Percentiles rank a stretch among this genome's conserved stretches.
Conservation (phyloP, 768 basidiomycete species). For the Floccularia luteovirens region DNA sequence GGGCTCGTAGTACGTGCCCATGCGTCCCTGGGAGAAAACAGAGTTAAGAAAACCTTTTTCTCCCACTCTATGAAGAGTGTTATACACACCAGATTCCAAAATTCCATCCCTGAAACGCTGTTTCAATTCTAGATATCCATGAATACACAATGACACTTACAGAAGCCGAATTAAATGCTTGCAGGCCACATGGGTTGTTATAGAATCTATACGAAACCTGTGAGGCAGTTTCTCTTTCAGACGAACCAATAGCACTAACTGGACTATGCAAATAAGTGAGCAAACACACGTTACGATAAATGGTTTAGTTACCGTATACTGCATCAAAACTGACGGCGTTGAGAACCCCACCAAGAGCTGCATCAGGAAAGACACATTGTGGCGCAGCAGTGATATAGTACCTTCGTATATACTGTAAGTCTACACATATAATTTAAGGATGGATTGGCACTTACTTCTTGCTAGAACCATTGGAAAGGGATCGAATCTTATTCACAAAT, state of each 20-base stretch:
- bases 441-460: constrained; percentile 34
- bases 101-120: constrained; percentile 44
- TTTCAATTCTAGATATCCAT: constrained; percentile 4
- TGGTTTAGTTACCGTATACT: constrained; percentile 41
- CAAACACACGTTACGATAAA: not conserved
- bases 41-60: not conserved
- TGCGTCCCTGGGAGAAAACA: constrained; percentile 36
- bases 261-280: constrained; percentile 16
- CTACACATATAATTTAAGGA: not conserved
- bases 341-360: constrained; percentile 48
- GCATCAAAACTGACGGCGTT: constrained; percentile 62
- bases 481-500: constrained; percentile 50
- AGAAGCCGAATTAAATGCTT: constrained; percentile 35
- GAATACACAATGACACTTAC: constrained; percentile 25
- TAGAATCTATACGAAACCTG: constrained; percentile 39
- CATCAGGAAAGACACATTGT: constrained; percentile 67
- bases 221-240: not conserved
- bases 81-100: constrained; percentile 44
- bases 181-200: constrained; percentile 46
- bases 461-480: constrained; percentile 38
- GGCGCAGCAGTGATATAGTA: constrained; percentile 64
- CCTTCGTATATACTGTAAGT: constrained; percentile 16
- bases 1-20: constrained; percentile 55
- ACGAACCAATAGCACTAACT: constrained; percentile 15
- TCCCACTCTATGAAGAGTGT: not conserved